phyloP scores from a whole-genome alignment of 1,139 yeast species.

The Magnusiomyces paraingens region DNA sequence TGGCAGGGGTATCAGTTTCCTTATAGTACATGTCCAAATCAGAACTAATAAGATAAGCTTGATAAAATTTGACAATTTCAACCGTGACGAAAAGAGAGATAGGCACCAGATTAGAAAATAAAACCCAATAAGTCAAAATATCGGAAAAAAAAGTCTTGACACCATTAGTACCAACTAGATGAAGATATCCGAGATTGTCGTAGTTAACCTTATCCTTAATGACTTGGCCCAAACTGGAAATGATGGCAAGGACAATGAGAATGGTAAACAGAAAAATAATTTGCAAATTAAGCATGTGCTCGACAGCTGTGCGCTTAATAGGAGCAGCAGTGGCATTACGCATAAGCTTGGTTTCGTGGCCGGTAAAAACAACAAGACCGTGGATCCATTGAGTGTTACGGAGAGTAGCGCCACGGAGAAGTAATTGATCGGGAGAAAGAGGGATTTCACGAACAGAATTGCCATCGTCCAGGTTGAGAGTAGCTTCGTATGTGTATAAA shows the following conservation, averaged over 20 bases:
- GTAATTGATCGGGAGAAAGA: conserved; percentile 80
- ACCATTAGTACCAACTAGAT: conserved; percentile 62
- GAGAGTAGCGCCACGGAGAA: conserved; percentile 90
- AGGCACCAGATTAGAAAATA: conserved; percentile 92
- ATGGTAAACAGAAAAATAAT: conserved; percentile 82
- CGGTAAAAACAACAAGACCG: conserved; percentile 91
- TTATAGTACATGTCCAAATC: conserved; percentile 90
- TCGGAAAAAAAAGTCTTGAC: conserved; percentile 75
- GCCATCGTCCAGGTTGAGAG: conserved; percentile 50
- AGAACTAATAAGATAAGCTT: conserved; percentile 87
- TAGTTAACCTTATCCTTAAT: conserved; percentile 56
- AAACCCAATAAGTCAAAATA: conserved; percentile 88
- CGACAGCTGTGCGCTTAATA: conserved; percentile 94
- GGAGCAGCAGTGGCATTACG: conserved; percentile 98
- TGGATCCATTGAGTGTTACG: conserved; percentile 94
- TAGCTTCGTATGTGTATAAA: conserved; percentile 91
- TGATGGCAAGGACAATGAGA: conserved; percentile 63
- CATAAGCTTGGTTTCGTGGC: conserved; percentile 97
- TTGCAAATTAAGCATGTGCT: conserved; percentile 87
- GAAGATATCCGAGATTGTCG: conserved; percentile 53
- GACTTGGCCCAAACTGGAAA: conserved; percentile 86
- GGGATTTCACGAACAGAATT: conserved; percentile 45
- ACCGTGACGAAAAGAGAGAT: conserved; percentile 86
- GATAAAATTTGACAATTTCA: conserved; percentile 90
- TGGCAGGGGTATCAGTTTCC: conserved; percentile 86